phyloP scores from a whole-genome alignment of 164 flowering plant genomes.

The Chimonanthus salicifolius region DNA sequence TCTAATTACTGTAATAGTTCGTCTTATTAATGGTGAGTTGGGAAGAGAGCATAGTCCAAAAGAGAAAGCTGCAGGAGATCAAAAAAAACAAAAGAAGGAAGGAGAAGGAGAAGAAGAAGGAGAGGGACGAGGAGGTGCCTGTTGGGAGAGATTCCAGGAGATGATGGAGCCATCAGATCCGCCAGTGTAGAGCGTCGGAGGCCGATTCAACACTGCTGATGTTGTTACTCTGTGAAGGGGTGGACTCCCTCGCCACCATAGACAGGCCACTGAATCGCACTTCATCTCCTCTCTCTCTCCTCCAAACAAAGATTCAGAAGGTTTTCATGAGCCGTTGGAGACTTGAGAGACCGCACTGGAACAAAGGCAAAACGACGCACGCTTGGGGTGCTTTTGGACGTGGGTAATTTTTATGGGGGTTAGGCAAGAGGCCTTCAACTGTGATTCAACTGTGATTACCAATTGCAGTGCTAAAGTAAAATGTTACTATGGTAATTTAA shows the following conservation, averaged over 20 bases:
- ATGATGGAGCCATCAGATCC: slow-evolving; percentile 96
- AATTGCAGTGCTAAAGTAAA: too few species aligned
- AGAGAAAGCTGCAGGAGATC: background rate
- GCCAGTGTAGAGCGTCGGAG: slow-evolving; percentile 93
- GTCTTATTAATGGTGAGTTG: background rate
- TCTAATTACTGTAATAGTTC: too few species aligned
- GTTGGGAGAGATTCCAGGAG: slow-evolving; percentile 65
- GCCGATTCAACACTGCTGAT: slow-evolving; percentile 47
- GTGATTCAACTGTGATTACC: too few species aligned
- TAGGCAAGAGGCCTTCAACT: too few species aligned
- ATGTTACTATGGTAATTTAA: too few species aligned
- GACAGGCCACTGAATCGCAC: slow-evolving; percentile 78
- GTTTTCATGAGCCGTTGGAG: too few species aligned
- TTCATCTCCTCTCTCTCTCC: slow-evolving; percentile 40
- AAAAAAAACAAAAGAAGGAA: background rate
- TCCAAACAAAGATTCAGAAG: background rate
- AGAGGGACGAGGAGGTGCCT: background rate
- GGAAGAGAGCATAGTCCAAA: background rate
- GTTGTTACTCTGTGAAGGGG: slow-evolving; percentile 67
- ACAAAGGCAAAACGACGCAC: too few species aligned
- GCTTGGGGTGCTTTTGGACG: too few species aligned
- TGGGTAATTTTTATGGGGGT: too few species aligned
- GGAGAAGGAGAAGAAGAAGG: background rate
- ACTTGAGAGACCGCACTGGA: too few species aligned
- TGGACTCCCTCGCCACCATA: slow-evolving; percentile 58